Conservation (phyloP, 208 protist genomes). For the Borovskyia barvae region DNA sequence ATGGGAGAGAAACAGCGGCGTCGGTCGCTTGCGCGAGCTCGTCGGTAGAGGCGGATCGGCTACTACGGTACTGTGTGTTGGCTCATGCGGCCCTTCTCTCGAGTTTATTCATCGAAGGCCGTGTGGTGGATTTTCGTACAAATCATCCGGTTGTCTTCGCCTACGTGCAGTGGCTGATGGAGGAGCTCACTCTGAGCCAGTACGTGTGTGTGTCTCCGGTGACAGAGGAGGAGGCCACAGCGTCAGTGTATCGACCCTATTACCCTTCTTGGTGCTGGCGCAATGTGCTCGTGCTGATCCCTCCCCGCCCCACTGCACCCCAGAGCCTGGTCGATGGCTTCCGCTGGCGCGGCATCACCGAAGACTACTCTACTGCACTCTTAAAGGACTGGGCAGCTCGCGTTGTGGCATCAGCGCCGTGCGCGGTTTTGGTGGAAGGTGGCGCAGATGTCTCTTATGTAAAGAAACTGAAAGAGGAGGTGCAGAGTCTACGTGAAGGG, state of each 20-base stretch:
- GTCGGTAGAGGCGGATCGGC: conserved; percentile 3
- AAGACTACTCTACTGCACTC: conserved; percentile 8
- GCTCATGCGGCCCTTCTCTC: conserved; percentile 68
- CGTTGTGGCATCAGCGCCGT: conserved; percentile 55
- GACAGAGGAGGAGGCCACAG: not conserved
- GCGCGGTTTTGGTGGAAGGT: conserved; percentile 43
- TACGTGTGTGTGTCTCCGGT: conserved; percentile 31
- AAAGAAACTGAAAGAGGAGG: conserved; percentile 21
- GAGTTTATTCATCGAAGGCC: conserved; percentile 70
- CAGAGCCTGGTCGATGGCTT: no score
- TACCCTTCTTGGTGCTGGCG: conserved; percentile 46
- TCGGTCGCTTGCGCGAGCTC: not conserved
- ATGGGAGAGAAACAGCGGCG: no score
- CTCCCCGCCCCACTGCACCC: no score
- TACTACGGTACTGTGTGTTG: conserved; percentile 47
- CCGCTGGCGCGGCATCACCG: not conserved
- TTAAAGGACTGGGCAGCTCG: conserved; percentile 20
- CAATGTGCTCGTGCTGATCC: conserved; percentile 47
- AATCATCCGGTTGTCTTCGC: conserved; percentile 36
- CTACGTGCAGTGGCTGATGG: conserved; percentile 63
- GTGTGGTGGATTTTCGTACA: conserved; percentile 51
- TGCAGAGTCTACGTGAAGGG: conserved; percentile 1
- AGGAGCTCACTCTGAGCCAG: conserved; percentile 34
- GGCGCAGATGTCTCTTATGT: conserved; percentile 12
- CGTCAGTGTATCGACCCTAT: conserved; percentile 27